phyloP scores from a whole-genome alignment of 306 rosid genomes.

The Dicorynia guianensis region DNA sequence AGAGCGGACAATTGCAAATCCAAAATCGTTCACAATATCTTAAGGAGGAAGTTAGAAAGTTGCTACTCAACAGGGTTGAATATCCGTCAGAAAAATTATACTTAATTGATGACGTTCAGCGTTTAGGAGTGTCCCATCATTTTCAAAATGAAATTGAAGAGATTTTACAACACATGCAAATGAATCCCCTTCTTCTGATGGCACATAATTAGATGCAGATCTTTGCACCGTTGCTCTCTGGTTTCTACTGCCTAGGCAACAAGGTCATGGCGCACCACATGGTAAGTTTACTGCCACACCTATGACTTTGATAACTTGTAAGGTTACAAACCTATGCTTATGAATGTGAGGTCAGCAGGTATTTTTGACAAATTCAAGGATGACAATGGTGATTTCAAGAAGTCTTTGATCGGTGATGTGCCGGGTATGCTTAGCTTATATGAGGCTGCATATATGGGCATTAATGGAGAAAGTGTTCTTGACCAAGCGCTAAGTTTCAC shows the following conservation, averaged over 20 bases:
- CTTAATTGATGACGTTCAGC: slow-evolving; percentile 45
- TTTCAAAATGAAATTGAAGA: slow-evolving; percentile 39
- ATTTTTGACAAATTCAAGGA: slow-evolving; percentile 21
- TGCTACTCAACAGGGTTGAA: neutral
- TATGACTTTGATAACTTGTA: neutral
- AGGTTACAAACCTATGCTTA: no score
- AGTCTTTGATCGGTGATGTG: neutral
- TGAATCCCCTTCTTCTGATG: neutral
- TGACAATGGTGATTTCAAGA: slow-evolving; percentile 9
- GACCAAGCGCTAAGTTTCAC: slow-evolving; percentile 30
- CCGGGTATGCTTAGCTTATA: slow-evolving; percentile 5
- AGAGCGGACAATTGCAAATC: neutral
- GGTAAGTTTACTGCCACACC: slow-evolving; percentile 8
- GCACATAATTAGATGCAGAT: neutral
- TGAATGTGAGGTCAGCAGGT: neutral
- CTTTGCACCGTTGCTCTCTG: slow-evolving; percentile 37
- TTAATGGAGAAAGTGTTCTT: neutral
- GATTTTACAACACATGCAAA: slow-evolving; percentile 16
- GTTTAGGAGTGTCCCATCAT: slow-evolving; percentile 46
- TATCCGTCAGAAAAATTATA: neutral
- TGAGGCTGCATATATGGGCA: slow-evolving; percentile 31
- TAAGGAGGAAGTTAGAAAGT: slow-evolving; percentile 37
- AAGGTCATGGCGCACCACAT: neutral
- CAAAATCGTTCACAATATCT: neutral
- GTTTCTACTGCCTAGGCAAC: slow-evolving; percentile 37